phyloP scores from a whole-genome alignment of 202 grass and related monocot species.

The Digitaria exilis region DNA sequence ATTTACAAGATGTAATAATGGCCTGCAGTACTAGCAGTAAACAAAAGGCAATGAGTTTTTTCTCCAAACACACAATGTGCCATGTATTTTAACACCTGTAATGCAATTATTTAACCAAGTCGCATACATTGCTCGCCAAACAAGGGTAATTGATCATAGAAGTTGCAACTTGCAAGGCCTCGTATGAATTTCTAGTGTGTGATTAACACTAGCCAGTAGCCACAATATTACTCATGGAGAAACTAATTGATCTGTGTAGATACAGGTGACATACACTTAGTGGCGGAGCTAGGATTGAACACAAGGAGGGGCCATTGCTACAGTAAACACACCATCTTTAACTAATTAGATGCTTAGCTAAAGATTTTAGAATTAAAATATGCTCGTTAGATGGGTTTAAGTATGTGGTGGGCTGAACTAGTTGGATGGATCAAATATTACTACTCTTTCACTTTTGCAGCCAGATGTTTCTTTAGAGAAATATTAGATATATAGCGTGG shows the following conservation, averaged over 20 bases:
- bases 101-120: background rate
- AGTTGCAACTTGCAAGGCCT: conserved; percentile 9
- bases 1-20: background rate
- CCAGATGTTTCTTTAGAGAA: too few species aligned
- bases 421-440: too few species aligned
- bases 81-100: background rate
- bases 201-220: background rate
- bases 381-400: too few species aligned
- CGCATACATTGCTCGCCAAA: conserved; percentile 2
- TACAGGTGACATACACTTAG: background rate
- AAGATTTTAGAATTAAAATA: too few species aligned
- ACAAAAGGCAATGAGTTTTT: background rate
- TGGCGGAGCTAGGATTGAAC: too few species aligned
- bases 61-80: background rate
- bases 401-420: too few species aligned
- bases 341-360: too few species aligned
- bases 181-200: background rate
- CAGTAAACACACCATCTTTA: too few species aligned
- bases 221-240: background rate
- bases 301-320: too few species aligned
- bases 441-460: too few species aligned
- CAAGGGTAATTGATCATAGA: background rate
- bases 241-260: conserved; percentile 5
- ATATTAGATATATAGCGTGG: too few species aligned
- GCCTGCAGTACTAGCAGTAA: background rate